These are phyloP conservation scores for Eremothecium sinecaudum DNA, from an alignment of 1,139 yeast genomes.

Conservation along the genomic window DNA sequence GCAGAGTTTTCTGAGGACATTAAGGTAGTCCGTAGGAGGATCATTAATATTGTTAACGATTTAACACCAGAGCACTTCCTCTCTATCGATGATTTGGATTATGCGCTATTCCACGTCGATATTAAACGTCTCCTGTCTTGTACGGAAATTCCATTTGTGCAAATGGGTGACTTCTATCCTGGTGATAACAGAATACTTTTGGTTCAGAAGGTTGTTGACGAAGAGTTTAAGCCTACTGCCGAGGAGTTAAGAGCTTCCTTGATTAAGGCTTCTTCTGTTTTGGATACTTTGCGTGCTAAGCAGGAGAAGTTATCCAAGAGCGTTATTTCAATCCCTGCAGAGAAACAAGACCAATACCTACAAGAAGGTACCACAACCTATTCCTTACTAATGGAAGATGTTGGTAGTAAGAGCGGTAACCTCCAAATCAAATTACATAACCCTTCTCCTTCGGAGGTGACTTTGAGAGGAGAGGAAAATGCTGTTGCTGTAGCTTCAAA, in stretches of 20 bases:
- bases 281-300: constrained; percentile 49
- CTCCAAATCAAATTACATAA: constrained; percentile 33
- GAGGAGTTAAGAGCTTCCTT: constrained; percentile 42
- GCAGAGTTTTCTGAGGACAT: constrained; percentile 36
- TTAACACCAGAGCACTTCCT: constrained; percentile 59
- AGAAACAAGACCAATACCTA: constrained; percentile 48
- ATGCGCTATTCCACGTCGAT: constrained; percentile 49
- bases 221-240: constrained; percentile 44
- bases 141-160: constrained; percentile 47
- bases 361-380: constrained; percentile 27
- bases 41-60: constrained; percentile 65
- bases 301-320: constrained; percentile 47
- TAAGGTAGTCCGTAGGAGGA: constrained; percentile 50
- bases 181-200: constrained; percentile 36
- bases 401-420: constrained; percentile 40
- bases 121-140: constrained; percentile 39
- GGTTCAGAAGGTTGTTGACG: constrained; percentile 41
- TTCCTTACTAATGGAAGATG: constrained; percentile 32
- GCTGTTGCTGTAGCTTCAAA: constrained; percentile 24
- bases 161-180: constrained; percentile 38
- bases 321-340: constrained; percentile 43
- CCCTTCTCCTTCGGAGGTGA: constrained; percentile 24
- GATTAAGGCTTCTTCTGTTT: constrained; percentile 40
- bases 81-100: constrained; percentile 57
- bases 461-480: constrained; percentile 29